Evolutionary conservation across 495 filamentous ascomycete genomes (phyloP).

Genomic region (Lepidopterella palustris): DNA sequence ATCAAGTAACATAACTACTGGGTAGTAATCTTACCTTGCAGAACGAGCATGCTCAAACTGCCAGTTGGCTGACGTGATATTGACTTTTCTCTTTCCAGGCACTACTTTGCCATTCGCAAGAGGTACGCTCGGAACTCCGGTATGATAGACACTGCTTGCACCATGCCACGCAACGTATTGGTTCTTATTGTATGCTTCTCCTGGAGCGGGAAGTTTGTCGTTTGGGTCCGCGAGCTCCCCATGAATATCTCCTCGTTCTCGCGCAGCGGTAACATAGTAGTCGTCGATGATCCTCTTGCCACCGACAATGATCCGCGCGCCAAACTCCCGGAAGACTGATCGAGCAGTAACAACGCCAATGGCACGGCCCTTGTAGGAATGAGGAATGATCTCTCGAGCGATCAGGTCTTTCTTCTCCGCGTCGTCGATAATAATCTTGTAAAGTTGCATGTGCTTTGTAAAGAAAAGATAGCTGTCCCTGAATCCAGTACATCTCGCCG

Average conservation of each 20-base stretch:
- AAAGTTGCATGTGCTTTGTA: slow-evolving; percentile 87
- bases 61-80: slow-evolving; percentile 96
- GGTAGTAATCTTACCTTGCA: slow-evolving; percentile 57
- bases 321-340: slow-evolving; percentile 95
- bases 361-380: slow-evolving; percentile 95
- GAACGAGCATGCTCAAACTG: slow-evolving; percentile 88
- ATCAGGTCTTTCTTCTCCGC: slow-evolving; percentile 91
- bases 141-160: slow-evolving; percentile 90
- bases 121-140: slow-evolving; percentile 68
- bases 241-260: slow-evolving; percentile 73
- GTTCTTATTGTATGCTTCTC: slow-evolving; percentile 82
- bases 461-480: slow-evolving; percentile 97
- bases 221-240: slow-evolving; percentile 86
- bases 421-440: slow-evolving; percentile 93
- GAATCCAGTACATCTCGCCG: slow-evolving; percentile 93
- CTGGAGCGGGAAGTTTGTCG: slow-evolving; percentile 62
- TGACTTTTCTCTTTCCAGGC: slow-evolving; percentile 72
- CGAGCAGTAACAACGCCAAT: slow-evolving; percentile 96
- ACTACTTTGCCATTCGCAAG: slow-evolving; percentile 65
- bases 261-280: slow-evolving; percentile 74
- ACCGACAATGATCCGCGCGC: slow-evolving; percentile 85
- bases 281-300: slow-evolving; percentile 82
- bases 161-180: slow-evolving; percentile 98
- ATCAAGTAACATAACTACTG: background rate
- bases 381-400: slow-evolving; percentile 86